phyloP scores from a whole-genome alignment of 2,329 filamentous ascomycete species.

The Epichloe festucae region DNA sequence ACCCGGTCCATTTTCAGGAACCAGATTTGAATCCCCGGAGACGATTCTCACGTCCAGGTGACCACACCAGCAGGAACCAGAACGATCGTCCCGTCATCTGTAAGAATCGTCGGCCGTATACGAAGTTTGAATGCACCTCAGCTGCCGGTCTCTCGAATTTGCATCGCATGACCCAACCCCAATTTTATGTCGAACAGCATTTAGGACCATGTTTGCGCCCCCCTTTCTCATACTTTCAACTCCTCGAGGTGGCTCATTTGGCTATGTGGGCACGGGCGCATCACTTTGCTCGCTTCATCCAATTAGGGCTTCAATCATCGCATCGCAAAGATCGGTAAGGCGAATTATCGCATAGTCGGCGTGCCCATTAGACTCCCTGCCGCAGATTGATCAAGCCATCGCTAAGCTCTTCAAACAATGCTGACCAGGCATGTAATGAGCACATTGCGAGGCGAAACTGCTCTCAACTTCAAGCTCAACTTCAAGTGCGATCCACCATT shows the following conservation, averaged over 20 bases:
- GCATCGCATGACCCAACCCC: neutral
- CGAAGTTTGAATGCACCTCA: neutral
- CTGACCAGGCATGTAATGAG: conserved; percentile 39
- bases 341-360: conserved; percentile 1
- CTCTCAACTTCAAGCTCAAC: conserved; percentile 54
- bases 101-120: neutral
- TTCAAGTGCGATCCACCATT: conserved; percentile 27
- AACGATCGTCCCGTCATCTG: neutral
- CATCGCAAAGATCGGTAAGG: conserved; percentile 3
- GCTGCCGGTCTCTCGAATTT: neutral
- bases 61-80: neutral
- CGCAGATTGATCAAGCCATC: conserved; percentile 14
- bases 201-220: neutral
- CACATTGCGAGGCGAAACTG: conserved; percentile 37
- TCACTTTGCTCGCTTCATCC: conserved; percentile 36
- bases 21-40: neutral
- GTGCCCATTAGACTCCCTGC: conserved; percentile 6
- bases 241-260: neutral
- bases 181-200: neutral
- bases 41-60: neutral
- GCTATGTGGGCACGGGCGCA: conserved; percentile 25
- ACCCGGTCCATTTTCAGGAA: neutral
- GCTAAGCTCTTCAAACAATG: conserved; percentile 18
- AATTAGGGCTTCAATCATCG: conserved; percentile 4
- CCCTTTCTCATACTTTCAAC: neutral